Base-by-base conservation (phyloP, 164 flowering plant genomes). In the Chimonanthus salicifolius region DNA sequence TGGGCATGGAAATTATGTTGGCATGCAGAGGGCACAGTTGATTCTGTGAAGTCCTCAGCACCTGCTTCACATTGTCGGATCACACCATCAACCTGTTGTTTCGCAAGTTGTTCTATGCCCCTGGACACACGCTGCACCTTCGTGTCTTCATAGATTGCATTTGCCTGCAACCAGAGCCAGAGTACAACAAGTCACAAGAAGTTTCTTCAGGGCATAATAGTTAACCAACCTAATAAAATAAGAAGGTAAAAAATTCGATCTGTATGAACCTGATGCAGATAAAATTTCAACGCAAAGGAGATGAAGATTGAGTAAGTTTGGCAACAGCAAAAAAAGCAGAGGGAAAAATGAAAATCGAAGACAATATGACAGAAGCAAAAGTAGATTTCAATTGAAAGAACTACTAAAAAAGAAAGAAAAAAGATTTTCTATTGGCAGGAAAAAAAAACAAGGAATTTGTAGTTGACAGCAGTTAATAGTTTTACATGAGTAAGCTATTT, bases 41-140 rank as follows among this genome's bases (percentile, higher is more conserved):
- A 83, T 70, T 88, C 94, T 18, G 75, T 77, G 73, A 87, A 88
- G 79, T 76, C 84, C 71, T 89, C 94, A 49, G 98, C 92, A 71
- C 97, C 97, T 66, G 90, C 94, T 79, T 91, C 95, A 80, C 85
- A 81, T 77, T 74, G 89, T 67, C 97, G 90, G 51, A 95, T 89
- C 64, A 95, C 88, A 58, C 99, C 99, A 80, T 91, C 98, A 63
- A 88, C 99, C 84, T 92, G 97, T 80, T 89, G 87, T 70, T 82
- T 83, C 50, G 97, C 97, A 68, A 92, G 89, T 70, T 78, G 87
- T 70, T 89, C 88, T 54, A 90, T 78, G 74, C 88, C 83, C 73
- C 81, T 88, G 63, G 89, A 90, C 85, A 86, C 89, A 51, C 85
- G 79, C 60, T 79, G 87, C 64, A 84, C 86, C 71, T 83, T 74